Percentiles rank a stretch among this genome's conserved stretches.
These are phyloP conservation scores for Apiospora arundinis DNA, from an alignment of 2,329 filamentous ascomycete species.

Conservation along the genomic window DNA sequence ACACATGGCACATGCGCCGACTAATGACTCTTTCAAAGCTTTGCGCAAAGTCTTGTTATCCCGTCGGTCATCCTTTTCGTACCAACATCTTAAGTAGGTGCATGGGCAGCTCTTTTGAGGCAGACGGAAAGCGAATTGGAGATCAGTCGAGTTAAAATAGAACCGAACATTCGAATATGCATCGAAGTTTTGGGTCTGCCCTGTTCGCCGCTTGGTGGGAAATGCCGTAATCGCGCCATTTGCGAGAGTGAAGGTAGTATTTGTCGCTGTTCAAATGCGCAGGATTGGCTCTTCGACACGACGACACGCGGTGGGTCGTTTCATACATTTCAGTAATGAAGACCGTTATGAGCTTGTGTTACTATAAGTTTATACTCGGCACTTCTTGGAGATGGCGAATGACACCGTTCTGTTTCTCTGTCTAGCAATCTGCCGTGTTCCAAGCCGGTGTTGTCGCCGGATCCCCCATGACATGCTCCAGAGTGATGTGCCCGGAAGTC, in stretches of 20 bases:
- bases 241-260: too few species aligned
- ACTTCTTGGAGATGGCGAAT: neutral
- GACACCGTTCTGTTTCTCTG: neutral
- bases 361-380: too few species aligned
- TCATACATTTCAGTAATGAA: too few species aligned
- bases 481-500: neutral
- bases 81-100: neutral
- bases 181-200: neutral
- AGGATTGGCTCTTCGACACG: too few species aligned
- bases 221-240: too few species aligned
- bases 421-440: neutral
- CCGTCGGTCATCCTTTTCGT: neutral
- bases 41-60: conserved; percentile 7
- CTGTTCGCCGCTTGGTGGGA: neutral
- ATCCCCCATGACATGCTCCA: neutral
- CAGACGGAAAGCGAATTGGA: neutral
- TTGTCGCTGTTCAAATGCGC: too few species aligned
- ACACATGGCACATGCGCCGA: conserved; percentile 1
- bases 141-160: neutral
- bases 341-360: too few species aligned
- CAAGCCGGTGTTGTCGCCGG: neutral
- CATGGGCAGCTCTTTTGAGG: neutral
- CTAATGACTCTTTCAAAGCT: neutral
- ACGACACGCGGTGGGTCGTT: too few species aligned
- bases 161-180: neutral